phyloP scores from a whole-genome alignment of 169 alveolate genomes.

The Theileria annulata region DNA sequence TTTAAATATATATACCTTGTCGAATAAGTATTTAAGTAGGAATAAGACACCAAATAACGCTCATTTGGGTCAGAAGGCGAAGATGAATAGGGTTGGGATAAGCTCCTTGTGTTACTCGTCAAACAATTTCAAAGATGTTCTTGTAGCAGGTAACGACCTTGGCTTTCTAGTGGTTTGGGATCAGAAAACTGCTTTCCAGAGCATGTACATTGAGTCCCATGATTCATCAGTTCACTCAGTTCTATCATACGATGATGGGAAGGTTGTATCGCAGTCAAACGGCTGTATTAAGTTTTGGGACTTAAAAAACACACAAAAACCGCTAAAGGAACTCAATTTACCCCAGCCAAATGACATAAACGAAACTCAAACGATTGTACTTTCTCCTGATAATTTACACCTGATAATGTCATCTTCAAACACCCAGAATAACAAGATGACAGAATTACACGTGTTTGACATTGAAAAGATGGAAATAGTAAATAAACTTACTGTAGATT shows the following conservation, averaged over 20 bases:
- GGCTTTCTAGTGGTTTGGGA: conserved; percentile 59
- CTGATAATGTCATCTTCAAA: conserved; percentile 30
- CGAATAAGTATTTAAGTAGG: conserved; percentile 4
- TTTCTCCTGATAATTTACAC: conserved; percentile 53
- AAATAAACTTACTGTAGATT: conserved; percentile 3
- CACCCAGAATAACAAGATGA: not conserved
- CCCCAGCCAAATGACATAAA: conserved; percentile 12
- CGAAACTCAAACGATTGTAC: conserved; percentile 20
- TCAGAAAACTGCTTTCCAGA: conserved; percentile 33
- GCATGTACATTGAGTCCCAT: conserved; percentile 31
- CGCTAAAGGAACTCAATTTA: not conserved
- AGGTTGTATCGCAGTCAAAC: conserved; percentile 29
- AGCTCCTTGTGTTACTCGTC: conserved; percentile 22
- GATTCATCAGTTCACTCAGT: conserved; percentile 20
- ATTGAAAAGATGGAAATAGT: conserved; percentile 6
- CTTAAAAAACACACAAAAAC: conserved; percentile 22
- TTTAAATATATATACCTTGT: not conserved
- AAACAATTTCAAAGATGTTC: not conserved
- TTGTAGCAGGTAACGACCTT: conserved; percentile 55
- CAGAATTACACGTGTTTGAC: conserved; percentile 10
- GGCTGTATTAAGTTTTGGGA: conserved; percentile 57
- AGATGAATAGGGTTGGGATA: conserved; percentile 31
- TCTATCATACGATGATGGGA: conserved; percentile 28
- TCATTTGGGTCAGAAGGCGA: conserved; percentile 24
- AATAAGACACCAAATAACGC: conserved; percentile 24